Evolutionary conservation across 371 early-diverging fungal species (phyloP).

Genomic region (Globomyces sp.): DNA sequence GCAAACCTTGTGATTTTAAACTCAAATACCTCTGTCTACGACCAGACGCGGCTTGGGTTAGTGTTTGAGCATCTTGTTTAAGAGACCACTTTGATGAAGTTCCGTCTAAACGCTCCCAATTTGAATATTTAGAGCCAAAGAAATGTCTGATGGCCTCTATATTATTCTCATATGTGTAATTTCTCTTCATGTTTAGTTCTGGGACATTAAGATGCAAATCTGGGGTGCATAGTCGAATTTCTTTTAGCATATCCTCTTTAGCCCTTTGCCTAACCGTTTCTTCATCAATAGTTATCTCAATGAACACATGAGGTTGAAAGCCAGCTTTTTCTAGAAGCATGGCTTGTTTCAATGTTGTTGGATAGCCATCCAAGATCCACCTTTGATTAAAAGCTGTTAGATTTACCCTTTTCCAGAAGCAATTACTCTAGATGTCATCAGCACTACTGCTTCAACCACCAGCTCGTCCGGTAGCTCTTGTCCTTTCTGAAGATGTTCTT

Average conservation of each 20-base stretch:
- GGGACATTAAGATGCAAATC: slow-evolving; percentile 25
- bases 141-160: slow-evolving; percentile 17
- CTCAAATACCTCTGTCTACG: slow-evolving; percentile 42
- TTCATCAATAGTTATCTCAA: slow-evolving; percentile 34
- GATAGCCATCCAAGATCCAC: slow-evolving; percentile 52
- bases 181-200: slow-evolving; percentile 15
- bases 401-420: slow-evolving; percentile 39
- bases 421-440: slow-evolving; percentile 34
- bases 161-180: slow-evolving; percentile 20
- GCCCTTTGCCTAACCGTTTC: slow-evolving; percentile 22
- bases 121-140: slow-evolving; percentile 34
- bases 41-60: slow-evolving; percentile 25
- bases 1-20: slow-evolving; percentile 30
- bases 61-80: slow-evolving; percentile 19
- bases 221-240: slow-evolving; percentile 13
- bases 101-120: slow-evolving; percentile 38
- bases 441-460: slow-evolving; percentile 33
- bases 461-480: slow-evolving; percentile 30
- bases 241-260: slow-evolving; percentile 18
- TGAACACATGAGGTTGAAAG: slow-evolving; percentile 40
- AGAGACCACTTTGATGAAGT: slow-evolving; percentile 44
- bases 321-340: slow-evolving; percentile 34
- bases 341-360: slow-evolving; percentile 39
- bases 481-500: slow-evolving; percentile 28
- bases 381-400: slow-evolving; percentile 9